These are phyloP conservation scores for Coniosporium apollinis DNA, from an alignment of 495 filamentous ascomycete genomes.

Conservation along the genomic window DNA sequence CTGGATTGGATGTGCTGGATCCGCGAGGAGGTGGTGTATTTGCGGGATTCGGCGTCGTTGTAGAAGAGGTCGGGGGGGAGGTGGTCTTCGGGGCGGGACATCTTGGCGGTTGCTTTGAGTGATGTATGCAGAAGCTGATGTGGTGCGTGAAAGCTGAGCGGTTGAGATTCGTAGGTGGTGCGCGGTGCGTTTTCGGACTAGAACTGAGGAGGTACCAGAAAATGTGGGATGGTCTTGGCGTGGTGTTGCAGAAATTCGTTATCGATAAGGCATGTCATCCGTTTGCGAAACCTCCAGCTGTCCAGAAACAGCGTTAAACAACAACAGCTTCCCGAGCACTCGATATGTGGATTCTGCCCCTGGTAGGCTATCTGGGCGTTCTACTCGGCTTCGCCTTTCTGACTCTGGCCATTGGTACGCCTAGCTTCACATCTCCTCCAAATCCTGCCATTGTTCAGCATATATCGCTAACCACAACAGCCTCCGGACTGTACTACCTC, in stretches of 20 bases:
- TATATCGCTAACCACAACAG: too few species aligned
- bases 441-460: too few species aligned
- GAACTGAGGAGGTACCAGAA: too few species aligned
- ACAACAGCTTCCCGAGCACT: too few species aligned
- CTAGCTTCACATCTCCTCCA: background rate
- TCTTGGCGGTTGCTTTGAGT: slow-evolving; percentile 27
- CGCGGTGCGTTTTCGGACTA: too few species aligned
- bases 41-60: slow-evolving; percentile 81
- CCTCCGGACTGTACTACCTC: slow-evolving; percentile 93
- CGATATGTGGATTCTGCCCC: slow-evolving; percentile 79
- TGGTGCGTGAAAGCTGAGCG: slow-evolving; percentile 11
- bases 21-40: slow-evolving; percentile 94
- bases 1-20: slow-evolving; percentile 86
- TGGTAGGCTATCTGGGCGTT: slow-evolving; percentile 77
- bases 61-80: slow-evolving; percentile 93
- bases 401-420: slow-evolving; percentile 75
- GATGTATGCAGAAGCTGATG: slow-evolving; percentile 2
- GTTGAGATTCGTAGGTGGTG: too few species aligned
- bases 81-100: slow-evolving; percentile 92
- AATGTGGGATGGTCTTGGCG: background rate
- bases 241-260: too few species aligned
- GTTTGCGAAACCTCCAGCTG: too few species aligned
- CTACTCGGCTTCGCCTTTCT: slow-evolving; percentile 83
- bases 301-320: too few species aligned
- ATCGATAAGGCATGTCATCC: slow-evolving; percentile 5